A percentile compares a stretch with the other conserved stretches of the same genome.
phyloP scores from a whole-genome alignment of 768 basidiomycete genomes.

The Hygrocybe coccinea region DNA sequence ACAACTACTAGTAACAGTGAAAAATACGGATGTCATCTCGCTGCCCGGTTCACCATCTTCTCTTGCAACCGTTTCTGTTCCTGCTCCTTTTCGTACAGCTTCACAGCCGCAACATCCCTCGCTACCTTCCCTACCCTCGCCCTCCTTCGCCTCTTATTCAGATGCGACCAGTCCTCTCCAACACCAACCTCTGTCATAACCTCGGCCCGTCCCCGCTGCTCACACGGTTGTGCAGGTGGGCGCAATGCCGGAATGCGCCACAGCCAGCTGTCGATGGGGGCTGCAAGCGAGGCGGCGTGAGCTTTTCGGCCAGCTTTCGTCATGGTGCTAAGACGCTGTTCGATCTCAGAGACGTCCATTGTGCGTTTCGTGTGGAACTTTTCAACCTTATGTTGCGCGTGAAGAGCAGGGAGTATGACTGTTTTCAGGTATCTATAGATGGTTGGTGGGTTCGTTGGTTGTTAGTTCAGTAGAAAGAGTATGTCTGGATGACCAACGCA shows the following conservation, averaged over 20 bases:
- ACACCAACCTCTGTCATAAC: slow-evolving; percentile 42
- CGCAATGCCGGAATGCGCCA: slow-evolving; percentile 24
- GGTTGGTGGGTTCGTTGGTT: too few relatives aligned
- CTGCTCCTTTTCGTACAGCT: background rate
- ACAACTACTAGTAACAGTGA: too few relatives aligned
- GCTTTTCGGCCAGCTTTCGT: background rate
- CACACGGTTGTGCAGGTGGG: background rate
- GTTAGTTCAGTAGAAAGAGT: too few relatives aligned
- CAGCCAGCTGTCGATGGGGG: slow-evolving; percentile 35
- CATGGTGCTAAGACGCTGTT: background rate
- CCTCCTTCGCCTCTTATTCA: slow-evolving; percentile 50
- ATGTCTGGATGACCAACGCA: slow-evolving; percentile 21
- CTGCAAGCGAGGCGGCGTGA: slow-evolving; percentile 4
- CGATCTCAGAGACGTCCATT: slow-evolving; percentile 15
- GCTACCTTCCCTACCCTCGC: slow-evolving; percentile 44
- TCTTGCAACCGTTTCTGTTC: background rate
- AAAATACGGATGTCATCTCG: too few relatives aligned
- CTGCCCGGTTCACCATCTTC: too few relatives aligned
- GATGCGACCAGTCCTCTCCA: slow-evolving; percentile 49
- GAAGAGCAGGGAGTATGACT: slow-evolving; percentile 45
- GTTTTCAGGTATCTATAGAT: slow-evolving; percentile 53
- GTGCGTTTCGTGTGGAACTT: slow-evolving; percentile 35
- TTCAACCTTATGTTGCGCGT: slow-evolving; percentile 37
- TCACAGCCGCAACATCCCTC: slow-evolving; percentile 38
- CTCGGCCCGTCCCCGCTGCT: background rate